Evolutionary conservation across 2,329 filamentous ascomycete species (phyloP), one percentile per base, ranked within the genome.

Genomic region (Colletotrichum chlorophyti): DNA sequence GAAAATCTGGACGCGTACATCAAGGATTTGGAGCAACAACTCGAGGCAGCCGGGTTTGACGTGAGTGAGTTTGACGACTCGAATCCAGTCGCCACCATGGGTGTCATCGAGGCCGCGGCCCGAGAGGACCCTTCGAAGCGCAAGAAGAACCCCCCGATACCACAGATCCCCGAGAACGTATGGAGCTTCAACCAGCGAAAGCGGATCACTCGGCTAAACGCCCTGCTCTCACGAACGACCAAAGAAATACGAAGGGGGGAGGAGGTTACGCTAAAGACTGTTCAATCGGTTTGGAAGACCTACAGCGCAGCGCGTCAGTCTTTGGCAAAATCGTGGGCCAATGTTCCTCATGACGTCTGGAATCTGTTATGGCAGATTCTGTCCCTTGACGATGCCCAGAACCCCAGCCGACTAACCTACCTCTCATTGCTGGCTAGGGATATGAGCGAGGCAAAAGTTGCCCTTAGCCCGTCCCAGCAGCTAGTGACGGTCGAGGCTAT

Each of bases 401-500:
- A 85, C 68, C 70, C 81, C 40, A 77, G 85, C 62, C 83, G 86
- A 26, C 80, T 89, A 68, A 73, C 79, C 6, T 87, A 89, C 66
- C 72, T 91, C 26, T 83, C 83, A 58, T 74, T 78, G 27, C 77
- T 94, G 3, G 80, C 84, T 5, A 81, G 86, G 65, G 90, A 93
- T 67, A 88, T 91, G 79, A 77, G 79, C 53, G 79, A 81, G 5
- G 81, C 83, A 15, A 85, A 83, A 7, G 76, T 84, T 45, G 64
- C 76, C 1, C 73, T 93, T 49, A 78, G 73, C 11, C 78, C 80
- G 4, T 70, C 77, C 3, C 88, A 91, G 65, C 84, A 86, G 63
- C 74, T 93, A 15, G 74, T 88, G 24, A 87, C 87, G 27, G 85
- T 93, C 27, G 87, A 91, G 67, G 85, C 88, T 54, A 76, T 90